phyloP scores from a whole-genome alignment of 768 basidiomycete genomes.

The Imleria badia region DNA sequence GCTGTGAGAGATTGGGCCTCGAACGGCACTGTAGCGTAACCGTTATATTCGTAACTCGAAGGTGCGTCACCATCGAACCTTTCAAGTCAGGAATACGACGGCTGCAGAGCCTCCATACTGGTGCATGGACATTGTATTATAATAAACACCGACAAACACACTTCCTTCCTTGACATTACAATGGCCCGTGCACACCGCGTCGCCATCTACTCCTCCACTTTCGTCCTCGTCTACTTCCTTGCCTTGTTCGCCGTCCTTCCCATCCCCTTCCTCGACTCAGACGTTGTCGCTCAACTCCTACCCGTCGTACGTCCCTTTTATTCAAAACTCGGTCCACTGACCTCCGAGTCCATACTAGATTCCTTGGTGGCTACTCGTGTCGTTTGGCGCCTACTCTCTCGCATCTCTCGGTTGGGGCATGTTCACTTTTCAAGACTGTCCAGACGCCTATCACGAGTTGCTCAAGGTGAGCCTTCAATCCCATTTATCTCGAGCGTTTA shows the following conservation, averaged over 20 bases:
- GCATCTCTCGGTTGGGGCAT: conserved; percentile 76
- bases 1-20: too few species aligned
- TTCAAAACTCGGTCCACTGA: neutral
- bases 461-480: conserved; percentile 41
- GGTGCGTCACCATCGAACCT: too few species aligned
- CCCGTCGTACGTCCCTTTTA: conserved; percentile 12
- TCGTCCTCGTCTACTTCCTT: conserved; percentile 44
- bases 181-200: conserved; percentile 69
- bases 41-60: too few species aligned
- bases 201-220: conserved; percentile 42
- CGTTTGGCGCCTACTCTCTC: conserved; percentile 78
- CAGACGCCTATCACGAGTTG: conserved; percentile 74
- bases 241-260: conserved; percentile 14
- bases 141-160: too few species aligned
- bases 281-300: conserved; percentile 3
- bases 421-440: conserved; percentile 72
- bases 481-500: too few species aligned
- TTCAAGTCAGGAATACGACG: too few species aligned
- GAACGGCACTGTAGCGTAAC: too few species aligned
- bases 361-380: conserved; percentile 80
- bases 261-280: conserved; percentile 13
- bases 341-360: conserved; percentile 53
- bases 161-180: neutral
- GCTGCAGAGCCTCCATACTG: too few species aligned
- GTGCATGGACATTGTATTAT: too few species aligned